These are phyloP conservation scores for Leccinum angustisporum DNA, from an alignment of 1,284 basidiomycete genomes.

Conservation along the genomic window DNA sequence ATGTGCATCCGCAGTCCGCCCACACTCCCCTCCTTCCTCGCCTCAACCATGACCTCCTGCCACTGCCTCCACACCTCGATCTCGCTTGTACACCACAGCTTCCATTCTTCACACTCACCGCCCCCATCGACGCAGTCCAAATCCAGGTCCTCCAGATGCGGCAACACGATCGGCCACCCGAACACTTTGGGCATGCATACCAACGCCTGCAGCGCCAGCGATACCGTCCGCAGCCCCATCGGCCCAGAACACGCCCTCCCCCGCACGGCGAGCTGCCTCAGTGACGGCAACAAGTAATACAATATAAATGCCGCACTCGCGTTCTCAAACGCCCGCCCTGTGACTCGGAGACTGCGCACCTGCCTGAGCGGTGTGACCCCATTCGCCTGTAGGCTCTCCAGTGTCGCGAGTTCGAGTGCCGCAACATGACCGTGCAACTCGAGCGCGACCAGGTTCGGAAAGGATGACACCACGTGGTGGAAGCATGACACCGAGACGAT, in stretches of 20 bases:
- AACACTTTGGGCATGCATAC: slow-evolving; percentile 4
- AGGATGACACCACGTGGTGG: slow-evolving; percentile 21
- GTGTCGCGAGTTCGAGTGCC: slow-evolving; percentile 10
- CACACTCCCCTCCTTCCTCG: background rate
- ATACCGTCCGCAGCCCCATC: slow-evolving; percentile 11
- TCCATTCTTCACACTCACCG: slow-evolving; percentile 7
- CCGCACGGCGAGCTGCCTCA: slow-evolving; percentile 14
- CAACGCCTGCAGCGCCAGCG: slow-evolving; percentile 18
- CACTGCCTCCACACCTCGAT: slow-evolving; percentile 13
- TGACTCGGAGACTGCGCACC: slow-evolving; percentile 13
- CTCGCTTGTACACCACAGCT: slow-evolving; percentile 11
- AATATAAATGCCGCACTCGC: slow-evolving; percentile 17
- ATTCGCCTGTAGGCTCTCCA: slow-evolving; percentile 5
- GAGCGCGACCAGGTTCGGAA: slow-evolving; percentile 20
- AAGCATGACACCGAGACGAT: slow-evolving; percentile 18
- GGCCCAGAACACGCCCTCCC: slow-evolving; percentile 18
- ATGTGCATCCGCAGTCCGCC: slow-evolving; percentile 5
- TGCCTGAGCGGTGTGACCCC: slow-evolving; percentile 16
- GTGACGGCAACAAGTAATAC: slow-evolving; percentile 18
- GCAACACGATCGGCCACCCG: slow-evolving; percentile 12
- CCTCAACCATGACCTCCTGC: background rate
- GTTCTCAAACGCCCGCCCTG: slow-evolving; percentile 14
- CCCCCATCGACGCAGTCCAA: slow-evolving; percentile 18
- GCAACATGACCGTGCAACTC: slow-evolving; percentile 19
- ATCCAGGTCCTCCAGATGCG: slow-evolving; percentile 12